Conservation (phyloP, 148 eudicot species). For the Amaranthus cruentus region DNA sequence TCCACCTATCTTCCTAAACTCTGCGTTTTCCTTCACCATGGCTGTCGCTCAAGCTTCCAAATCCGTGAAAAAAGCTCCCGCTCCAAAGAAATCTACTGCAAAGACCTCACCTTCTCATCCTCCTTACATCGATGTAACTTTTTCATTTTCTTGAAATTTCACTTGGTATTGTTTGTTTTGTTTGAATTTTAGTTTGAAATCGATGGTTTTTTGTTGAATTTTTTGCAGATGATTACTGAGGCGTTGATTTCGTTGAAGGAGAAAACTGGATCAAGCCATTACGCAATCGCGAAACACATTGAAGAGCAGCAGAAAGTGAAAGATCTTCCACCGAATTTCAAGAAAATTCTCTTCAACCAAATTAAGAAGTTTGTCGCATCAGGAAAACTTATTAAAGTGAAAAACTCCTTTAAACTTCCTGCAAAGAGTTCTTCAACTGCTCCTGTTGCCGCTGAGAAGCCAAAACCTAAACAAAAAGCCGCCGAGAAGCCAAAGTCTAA, state of each 20-base stretch:
- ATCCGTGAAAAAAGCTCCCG: constrained; percentile 28
- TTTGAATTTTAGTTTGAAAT: not conserved
- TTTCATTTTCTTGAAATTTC: not conserved
- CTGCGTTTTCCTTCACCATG: constrained; percentile 14
- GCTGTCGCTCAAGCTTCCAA: constrained; percentile 12
- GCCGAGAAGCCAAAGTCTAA: constrained; percentile 2
- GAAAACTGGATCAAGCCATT: constrained; percentile 70
- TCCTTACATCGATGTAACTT: constrained; percentile 33
- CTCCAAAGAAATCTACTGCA: constrained; percentile 27
- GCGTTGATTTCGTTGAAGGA: constrained; percentile 70
- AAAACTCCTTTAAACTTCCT: constrained; percentile 61
- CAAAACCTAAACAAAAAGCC: constrained; percentile 21
- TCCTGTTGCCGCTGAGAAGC: constrained; percentile 22
- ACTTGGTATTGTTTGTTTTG: not conserved
- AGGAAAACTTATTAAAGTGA: constrained; percentile 59
- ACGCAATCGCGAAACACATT: constrained; percentile 72
- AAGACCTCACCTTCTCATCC: constrained; percentile 38
- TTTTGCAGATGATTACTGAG: constrained; percentile 59
- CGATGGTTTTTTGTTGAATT: not conserved
- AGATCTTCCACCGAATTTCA: constrained; percentile 49
- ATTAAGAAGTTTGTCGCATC: constrained; percentile 56
- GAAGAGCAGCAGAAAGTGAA: constrained; percentile 63
- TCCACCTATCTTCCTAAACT: not conserved
- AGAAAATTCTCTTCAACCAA: constrained; percentile 50
- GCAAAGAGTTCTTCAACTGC: constrained; percentile 29